These are phyloP conservation scores for Flaveria trinervia DNA, from an alignment of 129 eudicot genomes.

Conservation along the genomic window DNA sequence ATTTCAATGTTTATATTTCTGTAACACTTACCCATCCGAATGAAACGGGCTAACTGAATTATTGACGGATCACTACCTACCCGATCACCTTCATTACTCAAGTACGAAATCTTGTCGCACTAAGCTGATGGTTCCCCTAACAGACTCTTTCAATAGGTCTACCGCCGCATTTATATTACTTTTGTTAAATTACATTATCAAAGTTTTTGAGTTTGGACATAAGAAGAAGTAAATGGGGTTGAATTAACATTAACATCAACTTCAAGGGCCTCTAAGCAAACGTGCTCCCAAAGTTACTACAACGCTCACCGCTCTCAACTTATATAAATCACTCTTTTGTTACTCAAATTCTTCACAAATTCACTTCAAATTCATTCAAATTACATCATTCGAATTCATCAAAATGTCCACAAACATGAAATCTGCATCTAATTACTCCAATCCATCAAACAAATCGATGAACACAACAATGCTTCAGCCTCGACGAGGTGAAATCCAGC, in stretches of 20 bases:
- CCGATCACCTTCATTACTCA: too few relatives aligned
- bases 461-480: constrained; percentile 15
- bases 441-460: constrained; percentile 7
- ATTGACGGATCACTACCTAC: too few relatives aligned
- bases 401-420: neutral
- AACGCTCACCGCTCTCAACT: neutral
- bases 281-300: constrained; percentile 12
- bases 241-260: neutral
- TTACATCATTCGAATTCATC: neutral
- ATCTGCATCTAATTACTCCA: neutral
- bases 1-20: too few relatives aligned
- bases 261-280: neutral
- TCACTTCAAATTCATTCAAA: neutral
- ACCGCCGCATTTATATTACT: too few relatives aligned
- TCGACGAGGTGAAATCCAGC: constrained; percentile 29
- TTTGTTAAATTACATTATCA: too few relatives aligned
- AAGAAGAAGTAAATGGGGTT: neutral
- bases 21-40: too few relatives aligned
- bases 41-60: too few relatives aligned
- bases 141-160: too few relatives aligned
- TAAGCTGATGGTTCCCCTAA: too few relatives aligned
- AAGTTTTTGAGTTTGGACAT: neutral
- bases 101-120: too few relatives aligned
- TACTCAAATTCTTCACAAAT: constrained; percentile 2
- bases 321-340: neutral